Evolutionary conservation across 331 rosid species (phyloP).

Genomic region (Quercus phellos): DNA sequence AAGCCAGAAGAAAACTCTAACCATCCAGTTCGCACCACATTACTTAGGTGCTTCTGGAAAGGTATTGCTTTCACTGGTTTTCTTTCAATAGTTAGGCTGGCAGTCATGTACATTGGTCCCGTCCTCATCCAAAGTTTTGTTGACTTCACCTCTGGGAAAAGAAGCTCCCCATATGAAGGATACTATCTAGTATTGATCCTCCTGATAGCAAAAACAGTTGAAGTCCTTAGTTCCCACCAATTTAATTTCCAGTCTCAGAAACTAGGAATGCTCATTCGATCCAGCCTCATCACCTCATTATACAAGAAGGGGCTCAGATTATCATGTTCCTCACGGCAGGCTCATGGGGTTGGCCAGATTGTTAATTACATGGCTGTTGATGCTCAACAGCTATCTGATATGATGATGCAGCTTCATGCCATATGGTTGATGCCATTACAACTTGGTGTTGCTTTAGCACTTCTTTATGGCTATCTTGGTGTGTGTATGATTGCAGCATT

Average conservation of each 20-base stretch:
- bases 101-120: constrained; percentile 76
- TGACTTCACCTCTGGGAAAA: constrained; percentile 60
- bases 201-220: constrained; percentile 53
- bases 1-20: constrained; percentile 50
- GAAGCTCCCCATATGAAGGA: constrained; percentile 68
- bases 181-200: constrained; percentile 74
- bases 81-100: constrained; percentile 53
- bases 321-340: constrained; percentile 65
- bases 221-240: constrained; percentile 66
- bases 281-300: constrained; percentile 65
- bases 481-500: constrained; percentile 39
- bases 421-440: constrained; percentile 91
- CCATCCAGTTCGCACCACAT: constrained; percentile 66
- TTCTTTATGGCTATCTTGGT: constrained; percentile 58
- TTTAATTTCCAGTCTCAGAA: constrained; percentile 84
- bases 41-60: constrained; percentile 72
- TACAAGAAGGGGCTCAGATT: constrained; percentile 74
- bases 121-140: constrained; percentile 67
- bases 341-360: constrained; percentile 82
- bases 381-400: constrained; percentile 74
- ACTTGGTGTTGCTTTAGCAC: constrained; percentile 43
- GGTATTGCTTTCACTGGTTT: constrained; percentile 60
- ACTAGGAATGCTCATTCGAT: constrained; percentile 83
- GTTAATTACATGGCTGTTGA: constrained; percentile 97
- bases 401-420: constrained; percentile 81